Evolutionary conservation across 2,329 filamentous ascomycete genomes (phyloP).

Genomic region (Colletotrichum musae): DNA sequence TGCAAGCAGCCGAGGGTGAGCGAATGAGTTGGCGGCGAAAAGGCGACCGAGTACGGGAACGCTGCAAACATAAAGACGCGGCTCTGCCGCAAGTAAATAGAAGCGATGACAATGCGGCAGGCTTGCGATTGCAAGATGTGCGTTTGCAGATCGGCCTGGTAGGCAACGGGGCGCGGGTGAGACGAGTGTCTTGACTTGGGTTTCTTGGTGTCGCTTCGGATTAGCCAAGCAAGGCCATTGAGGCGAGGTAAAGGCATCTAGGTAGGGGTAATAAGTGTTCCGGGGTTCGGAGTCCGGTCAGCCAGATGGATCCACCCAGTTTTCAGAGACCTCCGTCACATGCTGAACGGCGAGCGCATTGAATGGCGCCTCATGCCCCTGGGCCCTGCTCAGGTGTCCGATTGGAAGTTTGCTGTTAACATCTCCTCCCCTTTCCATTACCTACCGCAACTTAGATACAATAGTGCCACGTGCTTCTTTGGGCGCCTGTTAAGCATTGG

Average conservation of each 20-base stretch:
- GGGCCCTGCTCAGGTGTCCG: too few species aligned
- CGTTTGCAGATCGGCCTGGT: slow-evolving; percentile 19
- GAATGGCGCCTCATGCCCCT: too few species aligned
- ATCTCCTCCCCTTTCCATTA: too few species aligned
- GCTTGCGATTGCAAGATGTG: slow-evolving; percentile 6
- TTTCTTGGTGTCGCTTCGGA: slow-evolving; percentile 10
- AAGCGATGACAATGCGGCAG: slow-evolving; percentile 2
- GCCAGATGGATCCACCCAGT: too few species aligned
- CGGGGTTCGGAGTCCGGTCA: too few species aligned
- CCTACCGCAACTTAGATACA: too few species aligned
- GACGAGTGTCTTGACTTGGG: slow-evolving; percentile 24
- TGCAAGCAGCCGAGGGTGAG: background rate
- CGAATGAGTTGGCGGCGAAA: slow-evolving; percentile 11
- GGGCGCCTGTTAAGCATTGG: too few species aligned
- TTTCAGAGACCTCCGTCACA: too few species aligned
- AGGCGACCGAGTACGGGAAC: background rate
- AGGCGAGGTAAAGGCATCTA: slow-evolving; percentile 1
- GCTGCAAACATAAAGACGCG: slow-evolving; percentile 4
- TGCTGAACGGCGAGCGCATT: too few species aligned
- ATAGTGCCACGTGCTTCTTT: too few species aligned
- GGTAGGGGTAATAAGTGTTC: background rate
- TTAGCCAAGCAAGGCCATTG: background rate
- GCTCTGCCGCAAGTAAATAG: slow-evolving; percentile 23
- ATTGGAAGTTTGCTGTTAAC: too few species aligned
- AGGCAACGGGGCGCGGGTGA: slow-evolving; percentile 12